phyloP scores from a whole-genome alignment of 352 stramenopile genomes.

The Globisporangium paddicum region DNA sequence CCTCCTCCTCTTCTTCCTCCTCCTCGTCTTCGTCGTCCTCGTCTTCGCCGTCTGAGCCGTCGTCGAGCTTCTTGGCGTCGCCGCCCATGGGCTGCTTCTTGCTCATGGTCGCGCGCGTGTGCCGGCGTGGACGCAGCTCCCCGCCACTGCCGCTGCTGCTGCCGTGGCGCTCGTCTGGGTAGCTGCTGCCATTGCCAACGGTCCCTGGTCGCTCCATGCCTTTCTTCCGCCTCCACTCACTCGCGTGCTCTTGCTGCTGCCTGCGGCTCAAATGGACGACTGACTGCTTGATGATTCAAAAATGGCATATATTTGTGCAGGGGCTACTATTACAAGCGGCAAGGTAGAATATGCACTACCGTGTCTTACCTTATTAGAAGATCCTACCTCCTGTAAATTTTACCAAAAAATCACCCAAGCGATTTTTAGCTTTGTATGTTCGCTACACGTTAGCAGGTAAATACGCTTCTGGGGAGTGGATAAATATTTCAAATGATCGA shows the following conservation, averaged over 20 bases:
- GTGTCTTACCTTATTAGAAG: not conserved
- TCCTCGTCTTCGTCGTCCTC: conserved; percentile 52
- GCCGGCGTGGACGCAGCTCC: conserved; percentile 22
- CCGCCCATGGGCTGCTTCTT: conserved; percentile 15
- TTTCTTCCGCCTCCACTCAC: not conserved
- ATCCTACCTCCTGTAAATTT: too few species aligned
- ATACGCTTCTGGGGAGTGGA: too few species aligned
- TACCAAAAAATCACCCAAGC: too few species aligned
- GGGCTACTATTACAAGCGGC: not conserved
- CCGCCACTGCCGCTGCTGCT: not conserved
- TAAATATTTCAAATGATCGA: too few species aligned
- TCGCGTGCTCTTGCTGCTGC: not conserved
- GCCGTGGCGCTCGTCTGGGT: conserved; percentile 2
- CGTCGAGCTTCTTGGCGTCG: conserved; percentile 6
- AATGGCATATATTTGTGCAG: not conserved
- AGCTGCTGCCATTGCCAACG: not conserved
- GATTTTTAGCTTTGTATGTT: too few species aligned
- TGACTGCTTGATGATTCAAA: conserved; percentile 10
- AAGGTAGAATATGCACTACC: not conserved
- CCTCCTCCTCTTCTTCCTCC: conserved; percentile 46
- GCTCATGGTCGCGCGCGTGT: conserved; percentile 37
- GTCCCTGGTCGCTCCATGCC: conserved; percentile 4
- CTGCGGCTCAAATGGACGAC: conserved; percentile 6
- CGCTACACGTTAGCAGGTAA: too few species aligned
- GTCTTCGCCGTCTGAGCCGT: conserved; percentile 26